Evolutionary conservation across 208 protist genomes (phyloP).

Genomic region (Leishmania lainsoni): DNA sequence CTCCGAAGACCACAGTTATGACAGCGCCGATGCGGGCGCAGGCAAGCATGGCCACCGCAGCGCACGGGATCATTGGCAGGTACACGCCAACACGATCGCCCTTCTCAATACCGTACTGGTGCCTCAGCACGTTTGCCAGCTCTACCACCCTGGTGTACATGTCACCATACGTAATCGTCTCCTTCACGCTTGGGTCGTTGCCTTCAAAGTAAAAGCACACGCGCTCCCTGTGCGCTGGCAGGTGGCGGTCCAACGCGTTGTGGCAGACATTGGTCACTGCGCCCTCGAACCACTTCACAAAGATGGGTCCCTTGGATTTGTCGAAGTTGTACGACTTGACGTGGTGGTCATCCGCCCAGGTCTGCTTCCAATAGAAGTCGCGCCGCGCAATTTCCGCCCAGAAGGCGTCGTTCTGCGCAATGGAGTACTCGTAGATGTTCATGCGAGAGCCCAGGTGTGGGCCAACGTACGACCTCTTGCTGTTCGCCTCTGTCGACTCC

Average conservation of each 20-base stretch:
- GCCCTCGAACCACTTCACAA: conserved; percentile 84
- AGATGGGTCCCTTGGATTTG: conserved; percentile 63
- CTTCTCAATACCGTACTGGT: conserved; percentile 84
- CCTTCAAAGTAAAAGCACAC: conserved; percentile 91
- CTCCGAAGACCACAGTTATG: conserved; percentile 79
- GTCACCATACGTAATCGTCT: conserved; percentile 84
- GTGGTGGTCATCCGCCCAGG: conserved; percentile 56
- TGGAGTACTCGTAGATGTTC: conserved; percentile 68
- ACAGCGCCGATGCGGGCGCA: conserved; percentile 97
- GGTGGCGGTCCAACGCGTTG: conserved; percentile 89
- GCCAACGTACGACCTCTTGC: conserved; percentile 46
- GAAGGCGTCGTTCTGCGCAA: conserved; percentile 61
- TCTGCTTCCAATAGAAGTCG: conserved; percentile 73
- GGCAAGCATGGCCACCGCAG: conserved; percentile 94
- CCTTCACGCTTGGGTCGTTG: conserved; percentile 62
- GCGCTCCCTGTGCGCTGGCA: conserved; percentile 60
- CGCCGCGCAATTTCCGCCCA: conserved; percentile 66
- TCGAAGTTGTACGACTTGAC: conserved; percentile 83
- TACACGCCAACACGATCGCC: conserved; percentile 96
- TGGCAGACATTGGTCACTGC: conserved; percentile 88
- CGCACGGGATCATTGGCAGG: conserved; percentile 96
- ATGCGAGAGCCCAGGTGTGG: conserved; percentile 42
- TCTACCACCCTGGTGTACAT: conserved; percentile 81
- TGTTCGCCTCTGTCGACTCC: conserved; percentile 24
- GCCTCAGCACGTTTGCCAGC: conserved; percentile 91